A percentile compares a stretch with the other conserved stretches of the same genome.
Conservation (phyloP, 2,329 filamentous ascomycete genomes). For the Penicillium sp. region DNA sequence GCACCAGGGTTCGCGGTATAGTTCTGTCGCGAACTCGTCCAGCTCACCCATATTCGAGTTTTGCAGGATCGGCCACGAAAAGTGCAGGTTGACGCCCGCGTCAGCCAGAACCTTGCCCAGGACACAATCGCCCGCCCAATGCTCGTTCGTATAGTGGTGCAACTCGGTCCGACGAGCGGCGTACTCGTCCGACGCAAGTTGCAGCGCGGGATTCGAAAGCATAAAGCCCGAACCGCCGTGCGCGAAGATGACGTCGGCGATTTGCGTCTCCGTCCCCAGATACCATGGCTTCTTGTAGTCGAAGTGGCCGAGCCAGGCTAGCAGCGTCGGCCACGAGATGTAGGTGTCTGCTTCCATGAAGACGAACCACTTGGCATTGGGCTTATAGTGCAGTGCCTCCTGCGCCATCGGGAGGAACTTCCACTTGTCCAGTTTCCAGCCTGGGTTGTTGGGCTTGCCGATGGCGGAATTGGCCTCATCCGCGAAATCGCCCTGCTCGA, state of each 20-base stretch:
- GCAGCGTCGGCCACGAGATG: constrained; percentile 55
- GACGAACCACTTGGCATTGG: constrained; percentile 58
- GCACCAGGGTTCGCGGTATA: constrained; percentile 51
- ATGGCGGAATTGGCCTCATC: constrained; percentile 42
- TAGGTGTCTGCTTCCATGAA: constrained; percentile 64
- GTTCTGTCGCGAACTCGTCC: constrained; percentile 43
- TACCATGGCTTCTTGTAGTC: constrained; percentile 53
- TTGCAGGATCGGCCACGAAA: constrained; percentile 52
- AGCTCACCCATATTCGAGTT: constrained; percentile 47
- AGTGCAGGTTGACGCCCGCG: constrained; percentile 48
- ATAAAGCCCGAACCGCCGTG: constrained; percentile 58
- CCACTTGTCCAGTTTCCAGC: constrained; percentile 59
- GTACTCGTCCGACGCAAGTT: constrained; percentile 47
- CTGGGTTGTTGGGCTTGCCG: constrained; percentile 50
- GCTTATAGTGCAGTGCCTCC: constrained; percentile 46
- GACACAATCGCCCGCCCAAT: constrained; percentile 55
- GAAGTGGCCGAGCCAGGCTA: constrained; percentile 55
- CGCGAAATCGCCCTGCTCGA: constrained; percentile 39
- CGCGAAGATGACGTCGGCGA: constrained; percentile 53
- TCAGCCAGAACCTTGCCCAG: constrained; percentile 51
- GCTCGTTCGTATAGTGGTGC: constrained; percentile 48
- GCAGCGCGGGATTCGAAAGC: constrained; percentile 53
- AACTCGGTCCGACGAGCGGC: constrained; percentile 43
- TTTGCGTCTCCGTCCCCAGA: constrained; percentile 56
- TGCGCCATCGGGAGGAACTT: constrained; percentile 60